Percentiles rank a stretch among this genome's conserved stretches.
These are phyloP conservation scores for Sporothrix phasma DNA, from an alignment of 2,329 filamentous ascomycete species.

Conservation along the genomic window DNA sequence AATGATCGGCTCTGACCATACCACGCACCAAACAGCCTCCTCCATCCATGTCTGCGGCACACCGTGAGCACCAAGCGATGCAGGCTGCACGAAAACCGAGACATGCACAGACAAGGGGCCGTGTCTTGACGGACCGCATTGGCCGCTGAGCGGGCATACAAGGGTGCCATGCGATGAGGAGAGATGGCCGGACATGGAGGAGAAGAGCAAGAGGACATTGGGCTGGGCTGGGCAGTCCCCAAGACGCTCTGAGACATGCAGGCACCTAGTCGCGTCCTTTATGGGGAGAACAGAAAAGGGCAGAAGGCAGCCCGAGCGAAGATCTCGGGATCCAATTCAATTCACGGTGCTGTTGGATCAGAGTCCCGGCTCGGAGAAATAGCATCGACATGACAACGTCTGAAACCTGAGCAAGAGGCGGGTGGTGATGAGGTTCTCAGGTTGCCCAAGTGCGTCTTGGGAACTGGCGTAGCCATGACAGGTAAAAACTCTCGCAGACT, in stretches of 20 bases:
- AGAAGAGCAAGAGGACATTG: neutral
- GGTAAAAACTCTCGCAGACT: no score
- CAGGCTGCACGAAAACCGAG: neutral
- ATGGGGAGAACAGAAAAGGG: neutral
- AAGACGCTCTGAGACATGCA: neutral
- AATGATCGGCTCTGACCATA: no score
- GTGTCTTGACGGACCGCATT: neutral
- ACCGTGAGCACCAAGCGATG: neutral
- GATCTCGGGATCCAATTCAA: no score
- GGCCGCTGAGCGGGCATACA: neutral
- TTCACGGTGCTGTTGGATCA: no score
- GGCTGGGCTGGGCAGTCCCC: neutral
- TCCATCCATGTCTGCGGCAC: neutral
- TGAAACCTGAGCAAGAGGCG: no score
- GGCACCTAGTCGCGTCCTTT: neutral
- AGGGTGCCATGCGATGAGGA: neutral
- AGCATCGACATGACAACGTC: no score
- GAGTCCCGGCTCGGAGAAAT: no score
- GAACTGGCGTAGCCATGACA: no score
- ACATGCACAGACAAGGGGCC: neutral
- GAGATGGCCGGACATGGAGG: no score
- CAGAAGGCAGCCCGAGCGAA: no score
- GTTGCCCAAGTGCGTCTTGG: no score
- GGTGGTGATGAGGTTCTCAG: no score
- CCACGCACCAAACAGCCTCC: neutral